Conservation (phyloP, 768 basidiomycete species). For the Hydnomerulius pinastri region DNA sequence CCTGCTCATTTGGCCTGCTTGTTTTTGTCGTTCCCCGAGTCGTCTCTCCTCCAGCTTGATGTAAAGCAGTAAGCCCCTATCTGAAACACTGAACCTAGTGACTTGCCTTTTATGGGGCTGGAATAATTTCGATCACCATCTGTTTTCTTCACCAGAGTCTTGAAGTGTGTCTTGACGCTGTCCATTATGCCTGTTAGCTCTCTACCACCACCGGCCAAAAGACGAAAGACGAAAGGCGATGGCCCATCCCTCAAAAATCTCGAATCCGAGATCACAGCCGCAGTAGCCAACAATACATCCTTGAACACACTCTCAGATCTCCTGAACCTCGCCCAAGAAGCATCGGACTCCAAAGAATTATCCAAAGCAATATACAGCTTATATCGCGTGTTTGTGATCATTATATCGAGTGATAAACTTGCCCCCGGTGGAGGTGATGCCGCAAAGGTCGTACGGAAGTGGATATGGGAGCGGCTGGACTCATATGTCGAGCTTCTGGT, state of each 20-base stretch:
- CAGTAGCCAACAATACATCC: constrained; percentile 56
- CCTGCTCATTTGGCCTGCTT: no score
- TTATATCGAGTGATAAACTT: constrained; percentile 62
- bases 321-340: constrained; percentile 52
- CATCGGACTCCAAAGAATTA: constrained; percentile 54
- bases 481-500: constrained; percentile 69
- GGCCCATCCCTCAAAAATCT: constrained; percentile 41
- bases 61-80: constrained; percentile 6
- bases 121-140: not conserved
- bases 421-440: constrained; percentile 51
- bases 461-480: constrained; percentile 79
- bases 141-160: no score
- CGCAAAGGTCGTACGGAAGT: constrained; percentile 63
- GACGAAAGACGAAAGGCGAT: constrained; percentile 41
- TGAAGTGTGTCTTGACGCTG: no score
- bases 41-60: no score
- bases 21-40: no score
- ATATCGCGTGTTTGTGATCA: constrained; percentile 72
- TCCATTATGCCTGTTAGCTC: constrained; percentile 39
- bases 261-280: constrained; percentile 56
- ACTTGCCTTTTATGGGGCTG: not conserved
- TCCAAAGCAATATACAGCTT: constrained; percentile 81
- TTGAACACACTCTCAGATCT: constrained; percentile 82
- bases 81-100: not conserved
- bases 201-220: constrained; percentile 55